Evolutionary conservation across 108 stramenopile species (phyloP).

Genomic region (Epithemia pelagica): DNA sequence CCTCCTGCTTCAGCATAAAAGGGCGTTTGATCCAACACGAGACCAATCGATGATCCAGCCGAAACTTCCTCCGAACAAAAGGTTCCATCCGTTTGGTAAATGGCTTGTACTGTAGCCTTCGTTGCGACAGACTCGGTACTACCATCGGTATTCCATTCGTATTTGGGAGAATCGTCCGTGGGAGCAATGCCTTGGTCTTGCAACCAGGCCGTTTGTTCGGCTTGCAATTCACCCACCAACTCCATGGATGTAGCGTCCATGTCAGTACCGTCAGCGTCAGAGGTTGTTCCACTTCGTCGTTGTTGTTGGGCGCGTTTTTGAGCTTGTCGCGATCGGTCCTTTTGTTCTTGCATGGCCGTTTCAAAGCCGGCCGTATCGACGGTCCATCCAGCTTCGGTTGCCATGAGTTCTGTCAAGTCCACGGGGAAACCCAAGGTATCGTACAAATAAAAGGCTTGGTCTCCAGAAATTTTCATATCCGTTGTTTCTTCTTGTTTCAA

Average conservation of each 20-base stretch:
- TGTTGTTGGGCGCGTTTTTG: conserved; percentile 33
- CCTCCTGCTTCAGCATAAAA: conserved; percentile 98
- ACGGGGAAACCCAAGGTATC: conserved; percentile 96
- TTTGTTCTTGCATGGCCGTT: conserved; percentile 81
- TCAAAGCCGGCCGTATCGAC: conserved; percentile 88
- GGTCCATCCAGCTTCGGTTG: conserved; percentile 86
- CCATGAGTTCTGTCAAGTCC: conserved; percentile 97
- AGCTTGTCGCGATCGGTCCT: conserved; percentile 69
- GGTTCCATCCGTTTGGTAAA: conserved; percentile 65
- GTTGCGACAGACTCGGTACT: too few species aligned
- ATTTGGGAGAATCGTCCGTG: conserved; percentile 84
- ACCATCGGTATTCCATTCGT: conserved; percentile 78
- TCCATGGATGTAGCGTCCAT: too few species aligned
- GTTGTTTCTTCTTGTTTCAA: conserved; percentile 11
- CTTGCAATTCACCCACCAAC: conserved; percentile 78
- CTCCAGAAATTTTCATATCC: conserved; percentile 56
- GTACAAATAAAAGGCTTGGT: conserved; percentile 92
- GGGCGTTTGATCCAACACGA: conserved; percentile 86
- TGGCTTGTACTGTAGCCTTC: conserved; percentile 74
- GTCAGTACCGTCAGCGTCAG: not conserved
- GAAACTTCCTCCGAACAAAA: conserved; percentile 52
- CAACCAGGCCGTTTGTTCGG: conserved; percentile 92
- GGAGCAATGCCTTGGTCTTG: conserved; percentile 59
- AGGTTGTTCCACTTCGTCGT: conserved; percentile 39
- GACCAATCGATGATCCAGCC: conserved; percentile 49